These are phyloP conservation scores for Colletotrichum scovillei DNA, from an alignment of 2,329 filamentous ascomycete species.

Conservation along the genomic window DNA sequence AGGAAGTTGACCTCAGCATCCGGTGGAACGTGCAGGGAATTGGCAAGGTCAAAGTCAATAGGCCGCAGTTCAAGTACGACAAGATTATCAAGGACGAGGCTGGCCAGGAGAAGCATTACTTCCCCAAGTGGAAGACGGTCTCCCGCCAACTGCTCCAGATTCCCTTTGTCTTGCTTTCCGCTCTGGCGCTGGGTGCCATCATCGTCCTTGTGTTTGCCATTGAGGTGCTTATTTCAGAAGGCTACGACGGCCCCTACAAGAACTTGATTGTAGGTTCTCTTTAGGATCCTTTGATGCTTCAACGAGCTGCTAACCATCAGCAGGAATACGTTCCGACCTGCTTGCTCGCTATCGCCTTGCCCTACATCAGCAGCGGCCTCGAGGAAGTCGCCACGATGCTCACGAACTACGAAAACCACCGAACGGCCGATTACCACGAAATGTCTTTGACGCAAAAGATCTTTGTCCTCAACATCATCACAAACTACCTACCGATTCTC, in stretches of 20 bases:
- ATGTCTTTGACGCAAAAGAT: constrained; percentile 78
- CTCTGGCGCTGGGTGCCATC: constrained; percentile 69
- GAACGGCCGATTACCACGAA: constrained; percentile 76
- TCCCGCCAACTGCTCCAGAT: constrained; percentile 75
- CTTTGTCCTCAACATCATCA: constrained; percentile 84
- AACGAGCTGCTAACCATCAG: background rate
- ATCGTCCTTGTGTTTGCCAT: constrained; percentile 78
- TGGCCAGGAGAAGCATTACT: constrained; percentile 71
- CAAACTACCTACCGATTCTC: constrained; percentile 80
- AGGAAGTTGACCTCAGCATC: constrained; percentile 76
- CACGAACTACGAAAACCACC: constrained; percentile 80
- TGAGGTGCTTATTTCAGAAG: constrained; percentile 80
- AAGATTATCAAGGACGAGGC: constrained; percentile 71
- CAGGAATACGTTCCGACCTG: constrained; percentile 80
- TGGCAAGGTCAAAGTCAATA: constrained; percentile 72
- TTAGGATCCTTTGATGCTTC: constrained; percentile 15
- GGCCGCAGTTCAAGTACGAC: constrained; percentile 73
- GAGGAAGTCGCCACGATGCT: constrained; percentile 72
- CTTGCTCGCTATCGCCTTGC: constrained; percentile 74
- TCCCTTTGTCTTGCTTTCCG: constrained; percentile 73
- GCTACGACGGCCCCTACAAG: constrained; percentile 78
- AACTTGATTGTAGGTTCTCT: constrained; percentile 65
- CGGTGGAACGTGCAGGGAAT: constrained; percentile 80
- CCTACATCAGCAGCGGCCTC: constrained; percentile 72
- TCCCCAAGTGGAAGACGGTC: constrained; percentile 73